These are phyloP conservation scores for Ceratocystis ficicola DNA, from an alignment of 2,329 filamentous ascomycete genomes.

Conservation along the genomic window DNA sequence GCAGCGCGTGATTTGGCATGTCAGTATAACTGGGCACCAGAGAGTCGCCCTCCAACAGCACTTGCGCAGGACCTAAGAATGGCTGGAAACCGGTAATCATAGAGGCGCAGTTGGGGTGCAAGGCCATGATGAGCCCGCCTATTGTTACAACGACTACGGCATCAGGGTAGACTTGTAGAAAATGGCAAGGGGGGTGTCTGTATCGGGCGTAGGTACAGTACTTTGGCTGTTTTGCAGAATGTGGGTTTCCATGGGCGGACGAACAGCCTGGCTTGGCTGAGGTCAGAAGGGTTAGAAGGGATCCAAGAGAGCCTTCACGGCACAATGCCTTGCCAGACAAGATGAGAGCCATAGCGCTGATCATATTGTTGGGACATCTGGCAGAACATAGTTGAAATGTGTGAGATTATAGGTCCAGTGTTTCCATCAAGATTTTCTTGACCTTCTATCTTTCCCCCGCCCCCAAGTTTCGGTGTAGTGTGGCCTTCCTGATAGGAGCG, in stretches of 20 bases:
- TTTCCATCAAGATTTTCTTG: too few relatives aligned
- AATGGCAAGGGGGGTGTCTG: neutral
- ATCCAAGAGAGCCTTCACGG: neutral
- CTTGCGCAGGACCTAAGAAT: slow-evolving; percentile 21
- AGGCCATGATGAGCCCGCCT: slow-evolving; percentile 11
- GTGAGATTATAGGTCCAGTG: too few relatives aligned
- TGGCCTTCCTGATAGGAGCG: too few relatives aligned
- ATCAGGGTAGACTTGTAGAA: slow-evolving; percentile 6
- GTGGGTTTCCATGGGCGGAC: neutral
- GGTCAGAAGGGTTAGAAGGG: neutral
- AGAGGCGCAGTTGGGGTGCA: slow-evolving; percentile 1
- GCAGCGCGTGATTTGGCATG: slow-evolving; percentile 56
- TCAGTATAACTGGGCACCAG: slow-evolving; percentile 51
- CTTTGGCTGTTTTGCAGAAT: slow-evolving; percentile 10
- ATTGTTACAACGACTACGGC: slow-evolving; percentile 9
- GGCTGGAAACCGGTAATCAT: neutral
- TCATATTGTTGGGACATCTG: neutral
- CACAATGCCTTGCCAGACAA: neutral
- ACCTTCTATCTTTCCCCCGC: too few relatives aligned
- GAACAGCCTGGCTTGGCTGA: neutral
- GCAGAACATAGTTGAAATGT: neutral
- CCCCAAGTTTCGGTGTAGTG: too few relatives aligned
- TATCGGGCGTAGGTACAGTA: slow-evolving; percentile 16
- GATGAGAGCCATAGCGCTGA: neutral
- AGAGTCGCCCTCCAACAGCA: slow-evolving; percentile 36